Evolutionary conservation across 257 asterid species (phyloP).

Genomic region (Nicotiana noctiflora): DNA sequence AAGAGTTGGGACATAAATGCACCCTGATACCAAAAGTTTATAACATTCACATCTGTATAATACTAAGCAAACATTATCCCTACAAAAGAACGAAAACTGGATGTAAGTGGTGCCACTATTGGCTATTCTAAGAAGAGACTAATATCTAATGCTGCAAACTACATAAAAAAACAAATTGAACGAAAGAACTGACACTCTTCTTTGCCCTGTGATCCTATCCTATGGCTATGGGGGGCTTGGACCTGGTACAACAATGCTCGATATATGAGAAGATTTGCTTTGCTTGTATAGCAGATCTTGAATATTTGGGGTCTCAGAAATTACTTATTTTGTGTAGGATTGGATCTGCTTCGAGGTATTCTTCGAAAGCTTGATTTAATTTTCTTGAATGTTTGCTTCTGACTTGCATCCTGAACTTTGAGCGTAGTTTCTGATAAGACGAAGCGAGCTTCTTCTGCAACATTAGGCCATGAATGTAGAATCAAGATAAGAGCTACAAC

Average conservation of each 20-base stretch:
- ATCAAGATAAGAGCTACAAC: slow-evolving; percentile 1
- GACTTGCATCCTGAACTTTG: slow-evolving; percentile 11
- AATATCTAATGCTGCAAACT: background rate
- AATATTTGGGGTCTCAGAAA: background rate
- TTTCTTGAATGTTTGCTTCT: slow-evolving; percentile 16
- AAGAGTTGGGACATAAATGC: background rate
- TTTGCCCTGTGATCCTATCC: background rate
- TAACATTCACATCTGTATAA: background rate
- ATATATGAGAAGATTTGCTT: background rate
- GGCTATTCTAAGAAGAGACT: background rate
- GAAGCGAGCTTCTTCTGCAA: slow-evolving; percentile 9
- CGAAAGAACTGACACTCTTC: background rate
- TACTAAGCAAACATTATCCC: background rate
- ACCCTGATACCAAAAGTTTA: background rate
- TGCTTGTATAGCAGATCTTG: background rate
- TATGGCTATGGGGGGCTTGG: slow-evolving; percentile 8
- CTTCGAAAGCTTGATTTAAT: slow-evolving; percentile 15
- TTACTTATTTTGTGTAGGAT: slow-evolving; percentile 39
- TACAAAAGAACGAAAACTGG: background rate
- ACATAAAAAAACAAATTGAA: background rate
- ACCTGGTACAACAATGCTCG: slow-evolving; percentile 9
- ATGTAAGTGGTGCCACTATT: background rate
- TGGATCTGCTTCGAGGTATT: slow-evolving; percentile 28
- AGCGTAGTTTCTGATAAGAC: background rate
- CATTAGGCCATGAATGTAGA: background rate